Evolutionary conservation across 2,329 filamentous ascomycete genomes (phyloP).

Genomic region (Talaromyces atroroseus): DNA sequence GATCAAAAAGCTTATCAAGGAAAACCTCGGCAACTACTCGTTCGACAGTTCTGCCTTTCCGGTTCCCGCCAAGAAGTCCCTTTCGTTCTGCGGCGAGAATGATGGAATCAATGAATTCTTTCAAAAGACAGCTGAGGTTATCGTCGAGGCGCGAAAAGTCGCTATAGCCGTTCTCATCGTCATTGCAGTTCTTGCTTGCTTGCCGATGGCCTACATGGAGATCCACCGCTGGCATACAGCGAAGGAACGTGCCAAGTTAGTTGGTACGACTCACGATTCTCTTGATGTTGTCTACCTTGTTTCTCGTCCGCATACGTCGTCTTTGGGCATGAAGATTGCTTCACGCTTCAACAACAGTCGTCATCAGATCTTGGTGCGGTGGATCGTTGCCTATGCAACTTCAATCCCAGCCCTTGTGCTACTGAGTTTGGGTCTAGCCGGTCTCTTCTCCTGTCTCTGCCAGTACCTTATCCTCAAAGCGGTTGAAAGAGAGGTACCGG

Average conservation of each 20-base stretch:
- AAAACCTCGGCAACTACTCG: constrained; percentile 64
- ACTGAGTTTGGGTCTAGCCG: constrained; percentile 73
- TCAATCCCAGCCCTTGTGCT: constrained; percentile 81
- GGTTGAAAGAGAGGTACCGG: constrained; percentile 70
- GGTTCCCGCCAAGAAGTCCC: constrained; percentile 71
- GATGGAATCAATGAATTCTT: constrained; percentile 81
- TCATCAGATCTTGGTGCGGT: constrained; percentile 68
- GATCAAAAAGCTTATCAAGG: constrained; percentile 67
- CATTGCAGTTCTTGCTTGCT: constrained; percentile 65
- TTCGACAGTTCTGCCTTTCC: constrained; percentile 78
- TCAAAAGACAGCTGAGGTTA: constrained; percentile 59
- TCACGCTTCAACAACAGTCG: constrained; percentile 57
- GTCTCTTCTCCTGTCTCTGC: constrained; percentile 74
- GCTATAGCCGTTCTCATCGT: constrained; percentile 71
- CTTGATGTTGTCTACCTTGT: constrained; percentile 87
- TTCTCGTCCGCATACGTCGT: constrained; percentile 71
- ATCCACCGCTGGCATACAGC: constrained; percentile 70
- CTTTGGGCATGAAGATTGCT: constrained; percentile 64
- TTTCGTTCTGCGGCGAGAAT: constrained; percentile 86
- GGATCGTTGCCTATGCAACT: constrained; percentile 83
- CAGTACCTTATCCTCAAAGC: constrained; percentile 71
- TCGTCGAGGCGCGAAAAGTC: constrained; percentile 63
- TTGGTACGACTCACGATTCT: constrained; percentile 66
- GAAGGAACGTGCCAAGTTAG: constrained; percentile 61
- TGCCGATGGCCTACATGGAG: constrained; percentile 76